phyloP scores from a whole-genome alignment of 164 flowering plant species.

The Aristolochia fimbriata region DNA sequence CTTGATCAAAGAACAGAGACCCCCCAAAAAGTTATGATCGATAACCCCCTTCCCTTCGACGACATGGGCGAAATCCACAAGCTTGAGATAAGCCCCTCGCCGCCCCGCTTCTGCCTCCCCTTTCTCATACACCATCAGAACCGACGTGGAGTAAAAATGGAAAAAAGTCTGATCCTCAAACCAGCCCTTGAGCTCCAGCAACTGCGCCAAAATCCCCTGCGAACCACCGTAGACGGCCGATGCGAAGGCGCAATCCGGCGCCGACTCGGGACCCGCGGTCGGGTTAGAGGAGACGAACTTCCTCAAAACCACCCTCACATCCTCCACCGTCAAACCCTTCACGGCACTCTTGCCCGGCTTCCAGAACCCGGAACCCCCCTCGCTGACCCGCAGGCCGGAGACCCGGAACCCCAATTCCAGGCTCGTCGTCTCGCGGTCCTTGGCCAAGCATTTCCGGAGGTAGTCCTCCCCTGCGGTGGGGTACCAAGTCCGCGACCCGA shows the following conservation, averaged over 20 bases:
- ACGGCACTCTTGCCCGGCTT: conserved; percentile 44
- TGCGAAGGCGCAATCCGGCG: conserved; percentile 56
- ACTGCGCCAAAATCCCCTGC: conserved; percentile 58
- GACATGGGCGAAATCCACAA: conserved; percentile 87
- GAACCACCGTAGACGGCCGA: conserved; percentile 59
- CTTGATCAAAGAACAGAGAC: conserved; percentile 87
- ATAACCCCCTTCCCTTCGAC: conserved; percentile 59
- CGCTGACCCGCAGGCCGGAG: conserved; percentile 54
- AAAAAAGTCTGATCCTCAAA: conserved; percentile 74
- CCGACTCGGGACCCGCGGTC: conserved; percentile 11
- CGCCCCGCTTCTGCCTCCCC: conserved; percentile 23
- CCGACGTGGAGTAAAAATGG: conserved; percentile 71
- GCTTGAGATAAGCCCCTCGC: conserved; percentile 46
- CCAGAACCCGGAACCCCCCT: conserved; percentile 51
- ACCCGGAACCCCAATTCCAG: conserved; percentile 61
- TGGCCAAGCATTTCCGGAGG: conserved; percentile 44
- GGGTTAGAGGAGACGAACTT: conserved; percentile 69
- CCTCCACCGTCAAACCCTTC: conserved; percentile 23
- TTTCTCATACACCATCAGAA: conserved; percentile 60
- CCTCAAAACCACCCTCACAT: conserved; percentile 38
- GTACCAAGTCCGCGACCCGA: conserved; percentile 89
- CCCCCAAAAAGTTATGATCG: conserved; percentile 92
- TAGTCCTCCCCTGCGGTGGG: conserved; percentile 59
- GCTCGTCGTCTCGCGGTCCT: conserved; percentile 48
- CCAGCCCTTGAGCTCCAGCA: conserved; percentile 78